Evolutionary conservation across 2,329 filamentous ascomycete genomes (phyloP), one percentile per base, ranked within the genome.

Genomic region (Pseudogymnoascus verrucosus): DNA sequence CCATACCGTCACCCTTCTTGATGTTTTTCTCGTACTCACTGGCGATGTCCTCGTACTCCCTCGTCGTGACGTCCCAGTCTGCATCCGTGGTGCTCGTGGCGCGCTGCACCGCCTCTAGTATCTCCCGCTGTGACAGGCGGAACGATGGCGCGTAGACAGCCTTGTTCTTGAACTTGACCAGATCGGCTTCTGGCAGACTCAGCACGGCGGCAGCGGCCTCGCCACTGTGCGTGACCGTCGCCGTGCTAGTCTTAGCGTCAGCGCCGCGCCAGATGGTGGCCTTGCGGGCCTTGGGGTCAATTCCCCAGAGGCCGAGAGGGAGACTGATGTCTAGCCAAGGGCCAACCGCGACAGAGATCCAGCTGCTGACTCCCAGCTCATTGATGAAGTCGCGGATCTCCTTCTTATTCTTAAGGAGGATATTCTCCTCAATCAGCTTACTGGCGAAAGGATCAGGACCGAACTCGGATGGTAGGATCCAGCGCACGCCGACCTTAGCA

Each of bases 241-340:
- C 77, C 0, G 73, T 76, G 19, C 75, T 78, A 62, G 79, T 75
- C 40, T 70, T 74, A 7, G 73, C 77, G 14, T 39, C 14, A 1
- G 80, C 80, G 19, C 83, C 82, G 65, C 84, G 83, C 64, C 78
- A 83, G 19, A 82, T 69, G 0, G 76, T 79, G 14, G 78, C 70
- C 10, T 72, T 72, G 0, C 73, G 73, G 51, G 77, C 75, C 12
- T 73, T 67, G 54, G 84, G 72, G 63, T 83, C 79, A 71, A 84
- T 81, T 0, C 82, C 82, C 65, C 75, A 81, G 36, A 73, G 71
- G 34, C 67, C 54, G 1, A 71, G 70, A 1, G 71, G 76, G 6
- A 83, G 69, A 57, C 78, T 80, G 66, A 76, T 81, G 57, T 84
- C 79, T 68, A 82, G 82, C 81, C 81, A 84, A 67, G 81, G 82